A percentile compares a stretch with the other conserved stretches of the same genome.
phyloP scores from a whole-genome alignment of 1,284 basidiomycete genomes.

The Melanopsichium pennsylvanicum region DNA sequence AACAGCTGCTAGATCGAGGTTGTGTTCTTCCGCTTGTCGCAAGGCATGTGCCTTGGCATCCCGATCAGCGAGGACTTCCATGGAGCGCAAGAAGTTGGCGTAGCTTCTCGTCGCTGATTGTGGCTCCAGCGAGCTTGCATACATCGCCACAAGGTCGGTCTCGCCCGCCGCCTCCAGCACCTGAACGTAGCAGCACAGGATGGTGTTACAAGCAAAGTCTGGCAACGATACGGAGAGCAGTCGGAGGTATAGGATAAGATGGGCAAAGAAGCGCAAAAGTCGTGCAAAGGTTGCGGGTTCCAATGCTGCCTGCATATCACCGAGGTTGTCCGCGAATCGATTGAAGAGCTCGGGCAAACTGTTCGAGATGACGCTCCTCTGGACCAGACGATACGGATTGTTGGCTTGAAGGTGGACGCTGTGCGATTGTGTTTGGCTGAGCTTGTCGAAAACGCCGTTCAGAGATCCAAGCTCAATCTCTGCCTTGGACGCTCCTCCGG shows the following conservation, averaged over 20 bases:
- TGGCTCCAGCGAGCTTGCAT: slow-evolving; percentile 88
- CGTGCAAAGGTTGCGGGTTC: slow-evolving; percentile 62
- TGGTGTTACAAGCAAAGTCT: slow-evolving; percentile 75
- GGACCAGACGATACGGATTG: slow-evolving; percentile 85
- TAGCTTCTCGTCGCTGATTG: slow-evolving; percentile 88
- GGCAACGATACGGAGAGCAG: slow-evolving; percentile 72
- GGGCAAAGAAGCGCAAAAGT: slow-evolving; percentile 85
- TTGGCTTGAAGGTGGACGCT: slow-evolving; percentile 68
- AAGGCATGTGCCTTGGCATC: slow-evolving; percentile 78
- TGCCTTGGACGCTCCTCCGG: neutral
- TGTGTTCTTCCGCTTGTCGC: slow-evolving; percentile 80
- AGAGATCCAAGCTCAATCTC: slow-evolving; percentile 32
- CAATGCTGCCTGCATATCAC: slow-evolving; percentile 45
- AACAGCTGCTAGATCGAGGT: slow-evolving; percentile 81
- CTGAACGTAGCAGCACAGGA: slow-evolving; percentile 86
- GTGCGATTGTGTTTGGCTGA: slow-evolving; percentile 53
- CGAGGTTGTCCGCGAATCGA: slow-evolving; percentile 53
- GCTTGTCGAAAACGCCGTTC: slow-evolving; percentile 54
- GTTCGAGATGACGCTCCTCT: slow-evolving; percentile 84
- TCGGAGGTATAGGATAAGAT: slow-evolving; percentile 88
- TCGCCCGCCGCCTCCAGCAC: slow-evolving; percentile 78
- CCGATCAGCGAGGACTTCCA: slow-evolving; percentile 76
- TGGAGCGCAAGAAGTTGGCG: slow-evolving; percentile 81
- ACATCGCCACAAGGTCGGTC: slow-evolving; percentile 87
- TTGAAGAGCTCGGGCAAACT: slow-evolving; percentile 70